Conservation (phyloP, 495 filamentous ascomycete genomes). For the Podospora sp. region DNA sequence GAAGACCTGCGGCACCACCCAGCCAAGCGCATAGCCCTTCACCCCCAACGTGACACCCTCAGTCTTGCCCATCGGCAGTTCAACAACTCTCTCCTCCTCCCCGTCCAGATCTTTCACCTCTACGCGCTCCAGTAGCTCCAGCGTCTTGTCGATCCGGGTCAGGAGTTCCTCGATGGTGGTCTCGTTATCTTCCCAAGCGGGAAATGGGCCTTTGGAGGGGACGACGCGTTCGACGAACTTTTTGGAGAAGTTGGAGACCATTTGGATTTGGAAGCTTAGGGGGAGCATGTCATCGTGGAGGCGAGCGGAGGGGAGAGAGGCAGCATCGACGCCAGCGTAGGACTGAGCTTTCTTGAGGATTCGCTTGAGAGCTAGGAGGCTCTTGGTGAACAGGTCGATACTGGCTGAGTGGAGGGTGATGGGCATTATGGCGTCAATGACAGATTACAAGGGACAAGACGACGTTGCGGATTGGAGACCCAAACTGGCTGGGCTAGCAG, state of each 20-base stretch:
- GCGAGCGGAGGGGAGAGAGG: neutral
- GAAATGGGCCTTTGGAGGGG: neutral
- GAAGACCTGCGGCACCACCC: conserved; percentile 49
- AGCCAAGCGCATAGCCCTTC: neutral
- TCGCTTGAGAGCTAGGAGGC: conserved; percentile 25
- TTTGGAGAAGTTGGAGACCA: neutral
- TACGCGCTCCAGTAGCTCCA: neutral
- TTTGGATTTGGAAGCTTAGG: conserved; percentile 11
- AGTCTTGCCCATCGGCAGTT: neutral
- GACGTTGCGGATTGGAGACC: too few relatives aligned
- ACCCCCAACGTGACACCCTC: neutral
- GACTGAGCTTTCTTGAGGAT: conserved; percentile 34
- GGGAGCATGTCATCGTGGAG: conserved; percentile 13
- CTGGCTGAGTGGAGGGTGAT: conserved; percentile 31
- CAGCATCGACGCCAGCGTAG: conserved; percentile 25
- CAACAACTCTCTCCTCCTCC: neutral
- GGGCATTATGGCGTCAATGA: conserved; percentile 25
- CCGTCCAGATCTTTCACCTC: neutral
- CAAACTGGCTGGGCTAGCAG: too few relatives aligned
- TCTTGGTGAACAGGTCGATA: conserved; percentile 29
- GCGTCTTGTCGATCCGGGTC: neutral
- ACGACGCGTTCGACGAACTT: neutral
- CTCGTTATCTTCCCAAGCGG: conserved; percentile 5
- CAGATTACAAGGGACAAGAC: too few relatives aligned
- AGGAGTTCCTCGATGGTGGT: conserved; percentile 4